Base-by-base conservation (phyloP, 768 basidiomycete genomes). In the Fomitopsis pulvina region DNA sequence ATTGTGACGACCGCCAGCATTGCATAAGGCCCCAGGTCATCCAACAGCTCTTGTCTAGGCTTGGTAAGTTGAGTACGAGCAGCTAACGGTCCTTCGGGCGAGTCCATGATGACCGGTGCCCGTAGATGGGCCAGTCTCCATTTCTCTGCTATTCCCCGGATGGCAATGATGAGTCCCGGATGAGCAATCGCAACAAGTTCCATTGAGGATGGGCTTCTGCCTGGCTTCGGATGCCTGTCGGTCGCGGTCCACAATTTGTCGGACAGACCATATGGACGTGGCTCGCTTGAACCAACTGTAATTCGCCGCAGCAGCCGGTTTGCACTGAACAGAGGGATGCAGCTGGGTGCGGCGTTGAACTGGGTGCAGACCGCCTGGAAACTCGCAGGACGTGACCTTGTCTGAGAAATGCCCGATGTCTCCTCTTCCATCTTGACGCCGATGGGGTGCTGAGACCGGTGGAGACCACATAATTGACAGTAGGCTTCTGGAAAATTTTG, bases 21-120 rank as follows among this genome's bases (percentile, higher is more conserved):
- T 14, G 71, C 73, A 4, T 62, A 61, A 3, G 72, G 66, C 18
- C 67, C 65, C n/a, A 75, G 57, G 1, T 44, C 43, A 5, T 41
- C 57, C 38, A 66, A 68, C 7, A 51, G 37, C 26, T 30, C 39
- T 12, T 51, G 48, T 51, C 58, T 49, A 39, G 57, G n/a, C 42
- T 51, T n/a, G 40, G 16, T 24, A 16, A 41, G 24, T n/a, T 22
- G 25, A 22, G 30, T 20, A 32, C 39, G 27, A 9, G 39, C 22
- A 14, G 20, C 14, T 16, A 29, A 18, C 22, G 16, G 29, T n/a
- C 10, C 24, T 24, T 3, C 32, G 37, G 9, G 42, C 29, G 22
- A 20, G 22, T 16, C 18, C 26, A n/a, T n/a, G n/a, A n/a, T n/a
- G 24, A 20, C 20, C 18, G 34, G 37, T 27, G 47, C 37, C 37